Evolutionary conservation across 805 yeast genomes (phyloP).

Genomic region (Zygosaccharomyces rouxii): DNA sequence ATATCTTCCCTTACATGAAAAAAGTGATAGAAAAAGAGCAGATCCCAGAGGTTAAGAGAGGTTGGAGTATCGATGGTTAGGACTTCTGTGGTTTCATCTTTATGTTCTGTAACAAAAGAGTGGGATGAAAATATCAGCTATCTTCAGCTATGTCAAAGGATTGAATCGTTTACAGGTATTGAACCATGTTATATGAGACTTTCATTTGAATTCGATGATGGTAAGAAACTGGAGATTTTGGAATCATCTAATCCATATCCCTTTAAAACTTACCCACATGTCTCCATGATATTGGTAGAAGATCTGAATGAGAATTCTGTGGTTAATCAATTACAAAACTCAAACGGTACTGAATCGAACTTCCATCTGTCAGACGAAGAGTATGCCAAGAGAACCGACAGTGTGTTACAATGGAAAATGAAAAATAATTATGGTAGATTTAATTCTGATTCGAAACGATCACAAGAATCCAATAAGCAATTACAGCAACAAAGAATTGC

Average conservation of each 20-base stretch:
- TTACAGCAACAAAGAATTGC: slow-evolving; percentile 33
- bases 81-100: slow-evolving; percentile 18
- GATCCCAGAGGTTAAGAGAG: background rate
- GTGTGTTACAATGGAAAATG: slow-evolving; percentile 77
- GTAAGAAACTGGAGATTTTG: background rate
- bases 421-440: slow-evolving; percentile 67
- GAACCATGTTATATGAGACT: slow-evolving; percentile 28
- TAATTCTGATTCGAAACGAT: slow-evolving; percentile 45
- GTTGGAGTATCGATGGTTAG: slow-evolving; percentile 6
- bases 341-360: slow-evolving; percentile 12
- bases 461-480: slow-evolving; percentile 27
- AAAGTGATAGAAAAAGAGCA: background rate
- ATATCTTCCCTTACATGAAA: background rate
- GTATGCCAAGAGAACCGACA: slow-evolving; percentile 51
- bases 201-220: slow-evolving; percentile 9
- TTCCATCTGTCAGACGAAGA: slow-evolving; percentile 28
- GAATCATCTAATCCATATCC: background rate
- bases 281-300: slow-evolving; percentile 41
- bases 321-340: slow-evolving; percentile 36
- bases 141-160: slow-evolving; percentile 20
- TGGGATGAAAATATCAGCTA: slow-evolving; percentile 15
- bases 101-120: slow-evolving; percentile 21
- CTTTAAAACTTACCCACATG: background rate
- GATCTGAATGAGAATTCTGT: slow-evolving; percentile 53
- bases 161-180: slow-evolving; percentile 29